Evolutionary conservation across 2,329 filamentous ascomycete genomes (phyloP), one percentile per base, ranked within the genome.

Genomic region (Colletotrichum sp.): DNA sequence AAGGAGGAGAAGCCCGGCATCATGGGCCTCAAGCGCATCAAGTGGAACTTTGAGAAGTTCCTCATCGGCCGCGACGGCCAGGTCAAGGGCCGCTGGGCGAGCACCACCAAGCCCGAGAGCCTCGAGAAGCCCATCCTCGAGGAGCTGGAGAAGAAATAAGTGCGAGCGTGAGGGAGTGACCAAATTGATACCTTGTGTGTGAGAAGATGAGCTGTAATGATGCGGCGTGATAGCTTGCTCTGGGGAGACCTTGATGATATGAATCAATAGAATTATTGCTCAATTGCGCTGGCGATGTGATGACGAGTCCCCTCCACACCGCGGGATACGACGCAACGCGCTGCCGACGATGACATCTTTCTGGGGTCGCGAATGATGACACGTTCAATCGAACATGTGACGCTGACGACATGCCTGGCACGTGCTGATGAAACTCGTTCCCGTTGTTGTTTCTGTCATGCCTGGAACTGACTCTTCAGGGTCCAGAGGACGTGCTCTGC

Each of bases 31-130:
- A 96, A 97, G 93, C 87, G 93, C 77, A 90, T 99, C 81, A 98
- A 98, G 94, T 99, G 97, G 97, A 99, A 99, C 88, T 99, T 98
- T 88, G 97, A 99, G 87, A 99, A 99, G 91, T 99, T 98, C 87
- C 88, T 99, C 78, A 89, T 99, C 78, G 94, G 93, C 76, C 91
- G 92, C 77, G 95, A 98, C 85, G 97, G 97, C 30, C 91, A 94
- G 87, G 95, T 98, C 80, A 94, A 94, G 86, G 91, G 91, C 32
- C 89, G 97, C 78, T 99, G 96, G 95, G 94, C 95, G 39, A 96
- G 94, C 85, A 94, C 92, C 22, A 95, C 94, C 76, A 97, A 96
- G 89, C 97, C 97, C 1, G 95, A 96, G 87, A 86, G 87, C 52
- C 87, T 99, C 80, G 94, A 96, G 91, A 89, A 89, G 77, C 86